A percentile compares a stretch with the other conserved stretches of the same genome.
Evolutionary conservation across 2,329 filamentous ascomycete species (phyloP).

Genomic region (Leptodontidium sp.): DNA sequence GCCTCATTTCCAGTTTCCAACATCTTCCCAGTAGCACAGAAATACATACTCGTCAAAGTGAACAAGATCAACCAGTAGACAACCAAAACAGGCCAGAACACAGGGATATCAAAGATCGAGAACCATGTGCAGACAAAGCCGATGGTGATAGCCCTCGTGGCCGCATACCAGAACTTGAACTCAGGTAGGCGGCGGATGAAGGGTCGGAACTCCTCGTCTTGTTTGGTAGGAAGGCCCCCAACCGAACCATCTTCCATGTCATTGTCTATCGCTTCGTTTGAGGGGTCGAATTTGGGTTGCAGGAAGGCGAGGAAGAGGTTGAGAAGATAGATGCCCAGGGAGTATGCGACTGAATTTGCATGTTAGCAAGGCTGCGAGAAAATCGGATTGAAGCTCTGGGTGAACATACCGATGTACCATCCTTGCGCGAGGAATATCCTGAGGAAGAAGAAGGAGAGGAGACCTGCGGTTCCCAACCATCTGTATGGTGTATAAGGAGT

Average conservation of each 20-base stretch:
- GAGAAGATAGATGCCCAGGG: slow-evolving; percentile 96
- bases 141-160: slow-evolving; percentile 85
- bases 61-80: slow-evolving; percentile 99
- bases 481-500: slow-evolving; percentile 90
- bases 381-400: neutral
- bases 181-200: slow-evolving; percentile 96
- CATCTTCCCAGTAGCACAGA: neutral
- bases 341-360: slow-evolving; percentile 83
- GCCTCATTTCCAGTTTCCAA: slow-evolving; percentile 3
- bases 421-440: slow-evolving; percentile 92
- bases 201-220: slow-evolving; percentile 96
- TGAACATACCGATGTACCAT: slow-evolving; percentile 90
- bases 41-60: slow-evolving; percentile 84
- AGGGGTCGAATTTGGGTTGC: slow-evolving; percentile 98
- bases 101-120: slow-evolving; percentile 91
- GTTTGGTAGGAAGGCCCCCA: slow-evolving; percentile 87
- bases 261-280: slow-evolving; percentile 87
- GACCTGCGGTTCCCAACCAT: slow-evolving; percentile 83
- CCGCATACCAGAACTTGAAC: slow-evolving; percentile 99
- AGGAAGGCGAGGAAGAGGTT: slow-evolving; percentile 99
- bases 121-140: slow-evolving; percentile 92
- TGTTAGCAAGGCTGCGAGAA: neutral
- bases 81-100: slow-evolving; percentile 98
- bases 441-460: slow-evolving; percentile 83
- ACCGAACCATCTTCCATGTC: slow-evolving; percentile 94